Percentiles rank a stretch among this genome's conserved stretches.
Conservation (phyloP, 2,329 filamentous ascomycete genomes). For the Fusarium palustre region DNA sequence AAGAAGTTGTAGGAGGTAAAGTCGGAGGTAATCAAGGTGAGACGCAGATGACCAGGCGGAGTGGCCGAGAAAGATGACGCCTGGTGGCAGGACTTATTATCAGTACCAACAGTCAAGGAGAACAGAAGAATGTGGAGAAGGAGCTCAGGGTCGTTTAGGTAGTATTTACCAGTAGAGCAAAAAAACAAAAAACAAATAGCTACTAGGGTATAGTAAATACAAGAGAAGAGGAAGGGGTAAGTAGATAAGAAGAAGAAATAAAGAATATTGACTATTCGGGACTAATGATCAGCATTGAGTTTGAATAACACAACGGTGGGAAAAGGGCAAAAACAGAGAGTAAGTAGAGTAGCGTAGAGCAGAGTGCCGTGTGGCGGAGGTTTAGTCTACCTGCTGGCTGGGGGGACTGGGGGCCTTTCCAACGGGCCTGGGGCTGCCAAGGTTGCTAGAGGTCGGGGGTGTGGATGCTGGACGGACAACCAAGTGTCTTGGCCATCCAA, state of each 20-base stretch:
- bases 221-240: not conserved
- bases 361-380: conserved; percentile 32
- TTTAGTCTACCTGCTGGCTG: not conserved
- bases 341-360: conserved; percentile 15
- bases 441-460: conserved; percentile 25
- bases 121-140: conserved; percentile 23
- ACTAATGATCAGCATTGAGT: conserved; percentile 15
- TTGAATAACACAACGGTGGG: conserved; percentile 18
- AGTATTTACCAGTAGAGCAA: conserved; percentile 6
- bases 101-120: conserved; percentile 6
- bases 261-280: conserved; percentile 3
- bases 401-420: conserved; percentile 3
- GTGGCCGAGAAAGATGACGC: conserved; percentile 15
- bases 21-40: conserved; percentile 29
- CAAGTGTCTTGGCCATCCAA: conserved; percentile 33
- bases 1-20: conserved; percentile 5
- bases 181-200: not conserved
- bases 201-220: conserved; percentile 4
- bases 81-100: not conserved
- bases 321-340: conserved; percentile 30
- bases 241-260: not conserved
- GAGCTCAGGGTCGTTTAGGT: conserved; percentile 2
- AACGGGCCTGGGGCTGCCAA: conserved; percentile 25
- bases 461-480: conserved; percentile 37
- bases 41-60: conserved; percentile 30